Conservation (phyloP, 495 filamentous ascomycete genomes). For the Aspergillus ostianus region DNA sequence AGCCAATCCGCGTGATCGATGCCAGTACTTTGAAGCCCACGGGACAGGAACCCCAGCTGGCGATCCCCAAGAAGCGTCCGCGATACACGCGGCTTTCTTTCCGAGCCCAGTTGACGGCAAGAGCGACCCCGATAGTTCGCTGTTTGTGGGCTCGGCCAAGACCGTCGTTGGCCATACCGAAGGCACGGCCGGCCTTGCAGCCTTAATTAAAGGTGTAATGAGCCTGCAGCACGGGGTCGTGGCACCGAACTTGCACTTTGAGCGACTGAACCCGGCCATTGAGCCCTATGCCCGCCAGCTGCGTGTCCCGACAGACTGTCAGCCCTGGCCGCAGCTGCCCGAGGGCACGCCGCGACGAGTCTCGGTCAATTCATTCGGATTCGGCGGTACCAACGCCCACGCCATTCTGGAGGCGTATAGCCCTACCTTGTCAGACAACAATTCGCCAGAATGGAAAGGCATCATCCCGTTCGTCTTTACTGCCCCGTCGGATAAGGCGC, state of each 20-base stretch:
- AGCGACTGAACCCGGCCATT: slow-evolving; percentile 41
- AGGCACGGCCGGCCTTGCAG: slow-evolving; percentile 27
- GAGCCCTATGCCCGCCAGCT: slow-evolving; percentile 10
- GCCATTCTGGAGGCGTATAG: slow-evolving; percentile 49
- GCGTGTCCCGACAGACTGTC: neutral
- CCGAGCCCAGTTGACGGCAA: too few relatives aligned
- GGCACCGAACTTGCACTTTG: slow-evolving; percentile 53
- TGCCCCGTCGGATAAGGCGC: slow-evolving; percentile 16
- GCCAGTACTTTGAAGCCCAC: slow-evolving; percentile 33
- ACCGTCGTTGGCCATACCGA: slow-evolving; percentile 55
- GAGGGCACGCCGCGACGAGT: slow-evolving; percentile 44
- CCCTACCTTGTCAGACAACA: neutral
- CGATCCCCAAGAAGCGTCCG: slow-evolving; percentile 40
- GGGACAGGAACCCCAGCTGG: slow-evolving; percentile 39
- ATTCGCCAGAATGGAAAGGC: neutral
- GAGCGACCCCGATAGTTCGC: slow-evolving; percentile 12
- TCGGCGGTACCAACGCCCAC: slow-evolving; percentile 59
- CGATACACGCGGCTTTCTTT: slow-evolving; percentile 1
- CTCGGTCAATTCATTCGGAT: slow-evolving; percentile 65
- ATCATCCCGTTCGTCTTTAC: slow-evolving; percentile 20
- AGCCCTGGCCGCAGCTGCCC: neutral
- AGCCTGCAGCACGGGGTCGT: slow-evolving; percentile 46
- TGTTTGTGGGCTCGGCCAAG: slow-evolving; percentile 50
- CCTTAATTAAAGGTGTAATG: slow-evolving; percentile 28
- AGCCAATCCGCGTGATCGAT: neutral